These are phyloP conservation scores for Polytolypa hystricis DNA, from an alignment of 2,329 filamentous ascomycete species.

Conservation along the genomic window DNA sequence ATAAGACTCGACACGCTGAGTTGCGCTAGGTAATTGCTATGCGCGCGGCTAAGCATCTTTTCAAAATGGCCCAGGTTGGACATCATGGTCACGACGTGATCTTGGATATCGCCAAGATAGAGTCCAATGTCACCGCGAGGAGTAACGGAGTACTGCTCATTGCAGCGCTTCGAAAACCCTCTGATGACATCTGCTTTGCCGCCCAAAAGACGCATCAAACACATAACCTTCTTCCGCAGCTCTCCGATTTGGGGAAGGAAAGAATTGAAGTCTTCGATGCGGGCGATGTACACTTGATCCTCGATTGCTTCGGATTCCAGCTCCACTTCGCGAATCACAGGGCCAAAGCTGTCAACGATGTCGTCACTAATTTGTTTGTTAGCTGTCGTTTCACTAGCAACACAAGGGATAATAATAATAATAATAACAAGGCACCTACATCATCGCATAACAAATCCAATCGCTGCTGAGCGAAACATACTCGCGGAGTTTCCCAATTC, in stretches of 20 bases:
- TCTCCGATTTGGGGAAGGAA: constrained; percentile 83
- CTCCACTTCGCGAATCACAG: constrained; percentile 78
- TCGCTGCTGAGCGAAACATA: constrained; percentile 91
- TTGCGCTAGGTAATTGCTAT: constrained; percentile 93
- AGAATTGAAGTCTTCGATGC: constrained; percentile 75
- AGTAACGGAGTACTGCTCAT: constrained; percentile 90
- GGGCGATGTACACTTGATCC: constrained; percentile 86
- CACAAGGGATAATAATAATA: too few species aligned
- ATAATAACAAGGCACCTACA: constrained; percentile 51
- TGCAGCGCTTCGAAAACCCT: constrained; percentile 96
- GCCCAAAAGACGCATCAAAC: constrained; percentile 79
- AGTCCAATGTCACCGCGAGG: constrained; percentile 93
- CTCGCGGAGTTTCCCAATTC: constrained; percentile 86
- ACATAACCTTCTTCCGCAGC: constrained; percentile 89
- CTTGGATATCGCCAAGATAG: constrained; percentile 94
- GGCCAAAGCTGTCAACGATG: constrained; percentile 92
- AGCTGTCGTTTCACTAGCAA: background rate
- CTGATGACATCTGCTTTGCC: constrained; percentile 98
- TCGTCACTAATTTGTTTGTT: constrained; percentile 54
- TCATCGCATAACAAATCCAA: constrained; percentile 98
- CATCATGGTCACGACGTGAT: constrained; percentile 99
- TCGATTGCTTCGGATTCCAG: constrained; percentile 84
- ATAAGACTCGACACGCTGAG: constrained; percentile 84
- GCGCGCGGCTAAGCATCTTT: constrained; percentile 88
- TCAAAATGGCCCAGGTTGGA: constrained; percentile 91